Percentiles rank a stretch among this genome's conserved stretches.
These are phyloP conservation scores for Mariannaea elegans DNA, from an alignment of 2,329 filamentous ascomycete species.

Conservation along the genomic window DNA sequence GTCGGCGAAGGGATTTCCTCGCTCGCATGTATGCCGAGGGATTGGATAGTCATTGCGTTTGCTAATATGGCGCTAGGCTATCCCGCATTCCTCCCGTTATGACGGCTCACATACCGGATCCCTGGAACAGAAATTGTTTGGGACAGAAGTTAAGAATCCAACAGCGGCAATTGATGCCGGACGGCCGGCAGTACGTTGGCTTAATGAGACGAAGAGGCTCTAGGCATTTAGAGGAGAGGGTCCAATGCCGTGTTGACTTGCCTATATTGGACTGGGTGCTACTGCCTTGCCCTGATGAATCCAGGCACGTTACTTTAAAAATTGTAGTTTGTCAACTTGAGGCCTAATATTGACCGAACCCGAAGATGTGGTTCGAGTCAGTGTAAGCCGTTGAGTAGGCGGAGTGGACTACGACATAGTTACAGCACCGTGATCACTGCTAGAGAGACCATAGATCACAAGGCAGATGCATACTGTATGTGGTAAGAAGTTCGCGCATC, in stretches of 20 bases:
- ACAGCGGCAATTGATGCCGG: not conserved
- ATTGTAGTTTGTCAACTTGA: not conserved
- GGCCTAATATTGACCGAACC: too few relatives aligned
- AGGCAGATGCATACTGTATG: too few relatives aligned
- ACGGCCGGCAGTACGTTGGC: not conserved
- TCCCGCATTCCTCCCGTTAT: conserved; percentile 8
- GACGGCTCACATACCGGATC: not conserved
- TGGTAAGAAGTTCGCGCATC: too few relatives aligned
- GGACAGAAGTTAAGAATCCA: not conserved
- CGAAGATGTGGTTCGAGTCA: too few relatives aligned
- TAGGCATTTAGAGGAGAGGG: not conserved
- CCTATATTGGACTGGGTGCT: not conserved
- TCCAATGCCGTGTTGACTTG: not conserved
- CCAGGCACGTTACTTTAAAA: not conserved
- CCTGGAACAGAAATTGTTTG: not conserved
- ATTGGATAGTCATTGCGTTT: conserved; percentile 12
- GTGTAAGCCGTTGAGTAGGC: too few relatives aligned
- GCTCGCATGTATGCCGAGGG: too few relatives aligned
- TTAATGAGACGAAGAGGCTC: not conserved
- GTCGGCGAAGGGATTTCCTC: too few relatives aligned
- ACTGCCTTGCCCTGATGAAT: not conserved
- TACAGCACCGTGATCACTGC: too few relatives aligned
- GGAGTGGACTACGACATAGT: too few relatives aligned
- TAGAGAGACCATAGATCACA: too few relatives aligned
- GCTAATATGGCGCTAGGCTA: conserved; percentile 22